Base-by-base conservation (phyloP, 2,329 filamentous ascomycete species). In the Niveomyces coronatus region DNA sequence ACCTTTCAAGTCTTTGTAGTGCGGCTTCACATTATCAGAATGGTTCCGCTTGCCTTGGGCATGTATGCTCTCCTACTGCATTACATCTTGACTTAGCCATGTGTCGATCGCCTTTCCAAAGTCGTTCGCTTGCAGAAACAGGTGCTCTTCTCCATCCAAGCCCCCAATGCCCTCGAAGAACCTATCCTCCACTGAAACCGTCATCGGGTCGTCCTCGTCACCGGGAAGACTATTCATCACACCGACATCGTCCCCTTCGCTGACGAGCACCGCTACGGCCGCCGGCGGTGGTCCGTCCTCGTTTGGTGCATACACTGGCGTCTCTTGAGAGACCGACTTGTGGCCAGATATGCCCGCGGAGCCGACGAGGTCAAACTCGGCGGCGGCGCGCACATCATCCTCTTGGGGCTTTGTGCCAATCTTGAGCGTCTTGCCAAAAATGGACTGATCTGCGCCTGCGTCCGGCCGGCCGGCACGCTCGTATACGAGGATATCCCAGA, bases 261-360 rank as follows among this genome's bases (percentile, higher is more conserved):
- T 7, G 16, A 38, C 22, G 13, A 39, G 30, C 23, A 28, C 18
- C 8, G 7, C 22, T 11, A 15, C 23, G n/a, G 14, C n/a, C 34
- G 19, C 20, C 28, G 43, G 30, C 6, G 40, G 40, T 8, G 41
- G 28, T 1, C 23, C 33, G 4, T 45, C 44, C 5, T 54, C 51
- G 16, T 58, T 51, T 1, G 59, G 58, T 1, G 59, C 56, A 33
- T 60, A 61, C 0, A 51, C 54, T 0, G 55, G 53, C 13, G 50
- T 51, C 14, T 62, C 51, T 16, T 52, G 47, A 0, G 54, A 52
- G n/a, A 60, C 58, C 1, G 57, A 50, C 32, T 56, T 58, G 45
- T 63, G 60, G 0, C 55, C 57, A 3, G 55, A 57, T 5, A 63
- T 59, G 2, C 59, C 58, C 9, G 54, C 55, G 0, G 58, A 61